Percentiles rank a stretch among this genome's conserved stretches.
Conservation (phyloP, 805 yeast genomes). For the Candida alai region DNA sequence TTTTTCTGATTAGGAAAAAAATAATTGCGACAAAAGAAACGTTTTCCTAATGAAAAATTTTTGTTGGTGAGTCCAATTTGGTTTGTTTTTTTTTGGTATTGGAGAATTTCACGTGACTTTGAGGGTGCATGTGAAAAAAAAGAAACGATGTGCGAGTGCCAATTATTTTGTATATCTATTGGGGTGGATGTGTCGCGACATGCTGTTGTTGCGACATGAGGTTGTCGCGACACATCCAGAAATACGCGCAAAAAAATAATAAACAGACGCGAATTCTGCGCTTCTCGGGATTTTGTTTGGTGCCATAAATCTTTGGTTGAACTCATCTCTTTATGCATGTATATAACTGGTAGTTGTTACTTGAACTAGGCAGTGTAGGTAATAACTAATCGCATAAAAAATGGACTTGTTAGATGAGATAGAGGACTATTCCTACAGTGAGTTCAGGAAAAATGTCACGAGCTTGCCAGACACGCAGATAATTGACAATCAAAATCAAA, state of each 20-base stretch:
- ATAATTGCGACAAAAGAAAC: constrained; percentile 1
- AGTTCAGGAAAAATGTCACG: no score
- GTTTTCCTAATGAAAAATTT: neutral
- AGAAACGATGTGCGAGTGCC: no score
- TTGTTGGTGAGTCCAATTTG: neutral
- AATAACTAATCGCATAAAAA: no score
- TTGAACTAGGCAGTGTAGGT: no score
- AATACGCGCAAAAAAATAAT: neutral
- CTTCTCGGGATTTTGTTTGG: no score
- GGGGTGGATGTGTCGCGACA: no score
- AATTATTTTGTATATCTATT: no score
- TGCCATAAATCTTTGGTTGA: no score
- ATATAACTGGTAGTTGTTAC: no score
- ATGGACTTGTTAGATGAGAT: constrained; percentile 22
- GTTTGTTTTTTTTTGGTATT: constrained; percentile 2
- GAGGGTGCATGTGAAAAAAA: constrained; percentile 5
- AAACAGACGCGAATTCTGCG: neutral
- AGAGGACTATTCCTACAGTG: constrained; percentile 13
- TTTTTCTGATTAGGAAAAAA: constrained; percentile 3
- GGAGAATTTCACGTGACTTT: constrained; percentile 7
- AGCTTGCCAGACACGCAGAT: no score
- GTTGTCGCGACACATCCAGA: constrained; percentile 1
- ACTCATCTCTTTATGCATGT: no score
- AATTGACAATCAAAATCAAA: neutral
- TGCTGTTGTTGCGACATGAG: no score